A percentile compares a stretch with the other conserved stretches of the same genome.
phyloP scores from a whole-genome alignment of 148 eudicot genomes.

The Euryodendron excelsum region DNA sequence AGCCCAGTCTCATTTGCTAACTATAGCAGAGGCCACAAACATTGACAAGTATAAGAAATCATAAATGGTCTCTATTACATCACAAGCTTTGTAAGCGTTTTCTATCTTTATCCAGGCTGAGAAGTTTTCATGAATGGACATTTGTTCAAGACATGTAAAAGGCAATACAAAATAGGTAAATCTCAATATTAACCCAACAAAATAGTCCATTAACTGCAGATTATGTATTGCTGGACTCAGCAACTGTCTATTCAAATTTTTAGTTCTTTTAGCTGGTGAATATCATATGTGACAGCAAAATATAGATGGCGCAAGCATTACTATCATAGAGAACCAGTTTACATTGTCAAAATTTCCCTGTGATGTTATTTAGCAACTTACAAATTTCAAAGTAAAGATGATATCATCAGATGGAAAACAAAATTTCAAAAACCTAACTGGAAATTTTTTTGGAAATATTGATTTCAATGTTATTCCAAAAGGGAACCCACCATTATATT shows the following conservation, averaged over 20 bases:
- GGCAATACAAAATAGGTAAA: neutral
- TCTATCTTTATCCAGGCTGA: neutral
- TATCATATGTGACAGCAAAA: neutral
- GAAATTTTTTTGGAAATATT: neutral
- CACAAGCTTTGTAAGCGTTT: neutral
- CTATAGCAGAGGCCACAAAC: neutral
- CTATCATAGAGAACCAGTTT: neutral
- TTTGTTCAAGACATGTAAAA: too few species aligned
- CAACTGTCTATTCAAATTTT: neutral
- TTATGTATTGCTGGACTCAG: too few species aligned
- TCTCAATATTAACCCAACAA: neutral
- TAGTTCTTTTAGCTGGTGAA: neutral
- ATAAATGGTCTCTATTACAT: neutral
- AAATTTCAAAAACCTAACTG: neutral
- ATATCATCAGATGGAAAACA: neutral
- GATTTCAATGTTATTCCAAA: neutral
- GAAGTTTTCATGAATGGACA: neutral
- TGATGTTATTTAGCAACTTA: neutral
- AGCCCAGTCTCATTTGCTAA: neutral
- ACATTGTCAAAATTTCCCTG: neutral
- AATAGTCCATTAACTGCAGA: too few species aligned
- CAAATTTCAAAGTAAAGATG: neutral
- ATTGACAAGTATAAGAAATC: neutral
- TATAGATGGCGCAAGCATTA: neutral
- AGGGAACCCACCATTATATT: slow-evolving; percentile 12